Evolutionary conservation across 1,139 yeast genomes (phyloP).

Genomic region (Kurtzmaniella natalensis): DNA sequence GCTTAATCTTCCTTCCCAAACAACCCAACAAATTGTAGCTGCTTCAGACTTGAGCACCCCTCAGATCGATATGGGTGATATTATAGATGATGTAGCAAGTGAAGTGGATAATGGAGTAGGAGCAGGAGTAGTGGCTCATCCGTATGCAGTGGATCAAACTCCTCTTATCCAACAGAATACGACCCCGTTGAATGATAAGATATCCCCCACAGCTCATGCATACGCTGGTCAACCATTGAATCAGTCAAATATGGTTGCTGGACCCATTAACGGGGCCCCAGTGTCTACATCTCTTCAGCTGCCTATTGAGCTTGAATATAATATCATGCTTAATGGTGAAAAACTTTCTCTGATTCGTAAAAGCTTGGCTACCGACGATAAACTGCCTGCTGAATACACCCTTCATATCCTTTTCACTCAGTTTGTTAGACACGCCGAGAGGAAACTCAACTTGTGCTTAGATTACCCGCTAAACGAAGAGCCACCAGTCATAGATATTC

Average conservation of each 20-base stretch:
- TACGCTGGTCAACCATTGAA: no score
- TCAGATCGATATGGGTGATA: no score
- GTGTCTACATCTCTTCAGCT: background rate
- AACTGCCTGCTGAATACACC: slow-evolving; percentile 90
- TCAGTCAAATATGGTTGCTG: no score
- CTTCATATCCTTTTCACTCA: slow-evolving; percentile 91
- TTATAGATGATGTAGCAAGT: no score
- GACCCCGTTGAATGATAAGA: background rate
- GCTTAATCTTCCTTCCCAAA: no score
- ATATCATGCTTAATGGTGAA: slow-evolving; percentile 22
- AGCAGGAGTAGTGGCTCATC: no score
- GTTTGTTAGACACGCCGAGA: slow-evolving; percentile 89
- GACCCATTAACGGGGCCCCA: no score
- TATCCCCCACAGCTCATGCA: background rate
- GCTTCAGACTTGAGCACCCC: no score
- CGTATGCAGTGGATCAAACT: background rate
- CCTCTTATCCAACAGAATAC: background rate
- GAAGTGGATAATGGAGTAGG: no score
- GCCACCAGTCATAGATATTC: slow-evolving; percentile 75
- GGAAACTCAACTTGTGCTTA: slow-evolving; percentile 72
- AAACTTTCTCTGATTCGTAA: slow-evolving; percentile 34
- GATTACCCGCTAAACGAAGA: slow-evolving; percentile 67
- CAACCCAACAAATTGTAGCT: no score
- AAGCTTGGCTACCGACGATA: slow-evolving; percentile 58
- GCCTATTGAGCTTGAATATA: slow-evolving; percentile 3